Evolutionary conservation across 176 grass and related monocot species (phyloP).

Genomic region (Hordeum marinum): DNA sequence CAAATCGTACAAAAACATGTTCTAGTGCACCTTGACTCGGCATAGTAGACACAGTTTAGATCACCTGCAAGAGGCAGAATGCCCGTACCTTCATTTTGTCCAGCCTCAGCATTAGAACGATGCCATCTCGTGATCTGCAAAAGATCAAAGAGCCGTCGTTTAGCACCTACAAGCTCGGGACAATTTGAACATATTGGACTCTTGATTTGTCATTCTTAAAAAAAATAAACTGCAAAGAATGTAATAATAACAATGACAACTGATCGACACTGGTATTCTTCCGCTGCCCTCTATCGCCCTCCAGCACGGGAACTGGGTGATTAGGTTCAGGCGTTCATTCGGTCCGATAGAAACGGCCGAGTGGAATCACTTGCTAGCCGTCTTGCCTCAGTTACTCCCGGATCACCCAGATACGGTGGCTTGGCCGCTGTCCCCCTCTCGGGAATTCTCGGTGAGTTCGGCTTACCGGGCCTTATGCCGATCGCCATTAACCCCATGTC

Average conservation of each 20-base stretch:
- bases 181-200: neutral
- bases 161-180: neutral
- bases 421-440: too few relatives aligned
- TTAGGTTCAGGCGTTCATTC: too few relatives aligned
- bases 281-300: too few relatives aligned
- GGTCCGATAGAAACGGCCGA: too few relatives aligned
- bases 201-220: neutral
- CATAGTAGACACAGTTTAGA: neutral
- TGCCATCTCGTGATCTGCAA: constrained; percentile 65
- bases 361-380: too few relatives aligned
- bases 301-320: too few relatives aligned
- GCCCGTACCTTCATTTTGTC: constrained; percentile 62
- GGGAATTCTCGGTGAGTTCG: too few relatives aligned
- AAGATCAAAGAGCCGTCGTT: constrained; percentile 7
- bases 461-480: too few relatives aligned
- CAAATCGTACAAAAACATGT: neutral
- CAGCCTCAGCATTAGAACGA: constrained; percentile 79
- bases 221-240: neutral
- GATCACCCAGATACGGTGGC: too few relatives aligned
- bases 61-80: neutral
- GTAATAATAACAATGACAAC: neutral
- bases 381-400: too few relatives aligned
- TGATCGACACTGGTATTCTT: neutral
- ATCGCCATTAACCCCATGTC: too few relatives aligned
- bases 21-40: neutral